phyloP scores from a whole-genome alignment of 2,329 filamentous ascomycete species.

The Pseudogymnoascus sp. region DNA sequence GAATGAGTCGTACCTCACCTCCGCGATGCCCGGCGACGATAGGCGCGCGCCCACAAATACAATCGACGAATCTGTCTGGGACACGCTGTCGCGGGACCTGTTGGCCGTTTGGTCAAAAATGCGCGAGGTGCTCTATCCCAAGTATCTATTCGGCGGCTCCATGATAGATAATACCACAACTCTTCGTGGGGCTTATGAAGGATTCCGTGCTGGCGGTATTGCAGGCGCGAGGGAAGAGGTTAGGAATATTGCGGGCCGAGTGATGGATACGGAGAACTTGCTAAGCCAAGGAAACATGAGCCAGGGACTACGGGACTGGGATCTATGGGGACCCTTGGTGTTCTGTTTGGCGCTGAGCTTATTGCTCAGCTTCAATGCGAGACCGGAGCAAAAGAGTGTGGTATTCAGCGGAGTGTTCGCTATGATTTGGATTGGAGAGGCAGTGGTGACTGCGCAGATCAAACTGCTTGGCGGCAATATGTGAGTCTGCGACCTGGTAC shows the following conservation, averaged over 20 bases:
- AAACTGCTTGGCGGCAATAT: conserved; percentile 94
- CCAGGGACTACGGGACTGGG: conserved; percentile 88
- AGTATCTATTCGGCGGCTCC: conserved; percentile 72
- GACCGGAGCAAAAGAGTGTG: conserved; percentile 69
- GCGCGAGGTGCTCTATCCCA: conserved; percentile 91
- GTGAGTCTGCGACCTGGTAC: conserved; percentile 46
- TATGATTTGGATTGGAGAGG: conserved; percentile 93
- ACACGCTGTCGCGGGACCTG: conserved; percentile 86
- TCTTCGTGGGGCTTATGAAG: conserved; percentile 53
- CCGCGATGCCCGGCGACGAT: conserved; percentile 85
- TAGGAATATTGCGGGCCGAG: conserved; percentile 50
- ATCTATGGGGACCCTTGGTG: conserved; percentile 92
- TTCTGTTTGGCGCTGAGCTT: conserved; percentile 87
- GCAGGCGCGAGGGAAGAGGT: conserved; percentile 54
- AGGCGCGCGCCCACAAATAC: conserved; percentile 82
- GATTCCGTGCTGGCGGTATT: conserved; percentile 49
- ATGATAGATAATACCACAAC: conserved; percentile 51
- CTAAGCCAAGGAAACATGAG: conserved; percentile 65
- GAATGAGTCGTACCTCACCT: conserved; percentile 77
- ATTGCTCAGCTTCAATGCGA: conserved; percentile 75
- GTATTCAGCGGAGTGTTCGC: conserved; percentile 97
- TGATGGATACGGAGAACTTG: conserved; percentile 55
- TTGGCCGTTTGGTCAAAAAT: conserved; percentile 96
- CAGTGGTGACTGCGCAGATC: conserved; percentile 95
- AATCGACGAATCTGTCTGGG: conserved; percentile 96